phyloP scores from a whole-genome alignment of 768 basidiomycete species.

The Leccinum imitatum region DNA sequence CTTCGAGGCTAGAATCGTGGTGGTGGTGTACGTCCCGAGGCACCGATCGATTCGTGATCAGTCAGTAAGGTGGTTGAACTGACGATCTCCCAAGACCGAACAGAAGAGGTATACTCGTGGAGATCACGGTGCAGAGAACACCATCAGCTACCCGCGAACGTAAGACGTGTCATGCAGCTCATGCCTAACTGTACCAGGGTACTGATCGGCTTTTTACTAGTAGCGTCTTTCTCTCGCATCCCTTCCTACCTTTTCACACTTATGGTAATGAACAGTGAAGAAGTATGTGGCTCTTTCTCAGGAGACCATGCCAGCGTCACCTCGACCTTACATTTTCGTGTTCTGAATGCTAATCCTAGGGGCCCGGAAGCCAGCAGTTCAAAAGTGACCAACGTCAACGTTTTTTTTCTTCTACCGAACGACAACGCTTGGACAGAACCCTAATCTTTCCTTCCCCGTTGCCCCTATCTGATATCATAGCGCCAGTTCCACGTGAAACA shows the following conservation, averaged over 20 bases:
- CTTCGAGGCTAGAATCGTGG: slow-evolving; percentile 3
- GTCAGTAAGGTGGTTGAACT: background rate
- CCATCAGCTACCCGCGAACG: background rate
- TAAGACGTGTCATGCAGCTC: background rate
- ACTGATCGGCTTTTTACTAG: background rate
- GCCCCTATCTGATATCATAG: background rate
- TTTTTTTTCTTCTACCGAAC: background rate
- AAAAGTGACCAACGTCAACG: background rate
- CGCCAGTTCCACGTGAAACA: background rate
- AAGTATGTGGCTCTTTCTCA: background rate
- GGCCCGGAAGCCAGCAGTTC: background rate
- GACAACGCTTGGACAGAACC: background rate
- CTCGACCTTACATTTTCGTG: background rate
- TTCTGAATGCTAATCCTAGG: background rate
- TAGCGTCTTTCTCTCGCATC: background rate
- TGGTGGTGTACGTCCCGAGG: background rate
- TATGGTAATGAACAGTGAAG: background rate
- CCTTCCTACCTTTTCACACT: background rate
- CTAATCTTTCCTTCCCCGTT: background rate
- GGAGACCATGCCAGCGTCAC: background rate
- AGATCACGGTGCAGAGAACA: background rate
- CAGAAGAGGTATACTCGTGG: background rate
- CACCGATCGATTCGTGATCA: background rate
- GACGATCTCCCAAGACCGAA: background rate
- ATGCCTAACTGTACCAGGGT: background rate